A percentile compares a stretch with the other conserved stretches of the same genome.
Conservation (phyloP, 306 rosid genomes). For the Quercus aquifolioides region DNA sequence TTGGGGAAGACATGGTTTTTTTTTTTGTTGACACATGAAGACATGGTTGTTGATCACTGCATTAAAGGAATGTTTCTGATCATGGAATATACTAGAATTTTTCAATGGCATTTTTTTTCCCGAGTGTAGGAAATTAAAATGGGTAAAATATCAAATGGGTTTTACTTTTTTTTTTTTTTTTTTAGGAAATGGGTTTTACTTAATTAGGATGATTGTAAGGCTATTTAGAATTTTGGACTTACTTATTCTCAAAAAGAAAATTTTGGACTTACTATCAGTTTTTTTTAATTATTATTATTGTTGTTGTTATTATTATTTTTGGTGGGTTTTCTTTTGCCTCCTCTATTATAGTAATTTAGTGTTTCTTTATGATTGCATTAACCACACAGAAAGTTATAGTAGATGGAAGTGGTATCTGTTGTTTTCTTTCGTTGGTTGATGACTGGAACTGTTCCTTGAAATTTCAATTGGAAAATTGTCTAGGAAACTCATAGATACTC, state of each 20-base stretch:
- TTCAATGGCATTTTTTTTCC: neutral
- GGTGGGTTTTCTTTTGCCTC: neutral
- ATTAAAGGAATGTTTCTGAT: neutral
- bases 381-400: neutral
- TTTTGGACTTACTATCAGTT: neutral
- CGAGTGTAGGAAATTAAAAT: neutral
- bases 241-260: no score
- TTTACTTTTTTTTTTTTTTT: no score
- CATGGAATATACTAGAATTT: neutral
- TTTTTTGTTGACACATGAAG: no score
- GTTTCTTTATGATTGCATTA: neutral
- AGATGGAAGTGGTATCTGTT: neutral
- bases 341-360: neutral
- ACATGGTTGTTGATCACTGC: neutral
- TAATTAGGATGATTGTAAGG: neutral
- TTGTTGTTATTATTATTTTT: neutral
- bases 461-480: neutral
- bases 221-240: neutral
- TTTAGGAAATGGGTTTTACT: neutral
- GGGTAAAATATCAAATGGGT: neutral
- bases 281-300: neutral
- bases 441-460: neutral
- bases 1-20: neutral
- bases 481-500: neutral
- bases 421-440: neutral